Evolutionary conservation across 768 basidiomycete genomes (phyloP).

Genomic region (Termitomyces sp.): DNA sequence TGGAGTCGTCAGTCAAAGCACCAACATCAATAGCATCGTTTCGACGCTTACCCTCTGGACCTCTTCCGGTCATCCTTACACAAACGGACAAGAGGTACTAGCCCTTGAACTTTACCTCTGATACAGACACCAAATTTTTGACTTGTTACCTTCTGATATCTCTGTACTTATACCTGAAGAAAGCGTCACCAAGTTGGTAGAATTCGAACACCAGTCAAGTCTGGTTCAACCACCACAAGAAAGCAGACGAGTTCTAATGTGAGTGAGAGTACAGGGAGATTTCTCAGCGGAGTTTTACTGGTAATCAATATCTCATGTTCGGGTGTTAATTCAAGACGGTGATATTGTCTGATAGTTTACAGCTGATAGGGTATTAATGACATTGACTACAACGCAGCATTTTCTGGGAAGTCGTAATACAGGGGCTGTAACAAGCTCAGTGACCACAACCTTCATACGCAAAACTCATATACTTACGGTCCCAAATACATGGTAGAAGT

Average conservation of each 20-base stretch:
- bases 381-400: constrained; percentile 31
- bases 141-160: no score
- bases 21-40: constrained; percentile 54
- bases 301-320: neutral
- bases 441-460: neutral
- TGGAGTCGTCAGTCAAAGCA: constrained; percentile 45
- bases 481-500: constrained; percentile 75
- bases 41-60: constrained; percentile 48
- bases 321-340: neutral
- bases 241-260: no score
- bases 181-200: no score
- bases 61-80: no score
- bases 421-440: constrained; percentile 33
- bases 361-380: neutral
- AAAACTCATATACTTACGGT: constrained; percentile 42
- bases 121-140: no score
- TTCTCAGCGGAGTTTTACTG: no score
- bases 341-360: neutral
- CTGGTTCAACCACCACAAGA: no score
- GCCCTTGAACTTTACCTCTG: constrained; percentile 3
- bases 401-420: constrained; percentile 49
- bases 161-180: no score
- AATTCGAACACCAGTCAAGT: no score
- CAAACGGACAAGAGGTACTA: neutral
- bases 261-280: no score